Percentiles rank a stretch among this genome's conserved stretches.
These are phyloP conservation scores for Pestalotiopsis sp. DNA, from an alignment of 2,329 filamentous ascomycete genomes.

Conservation along the genomic window DNA sequence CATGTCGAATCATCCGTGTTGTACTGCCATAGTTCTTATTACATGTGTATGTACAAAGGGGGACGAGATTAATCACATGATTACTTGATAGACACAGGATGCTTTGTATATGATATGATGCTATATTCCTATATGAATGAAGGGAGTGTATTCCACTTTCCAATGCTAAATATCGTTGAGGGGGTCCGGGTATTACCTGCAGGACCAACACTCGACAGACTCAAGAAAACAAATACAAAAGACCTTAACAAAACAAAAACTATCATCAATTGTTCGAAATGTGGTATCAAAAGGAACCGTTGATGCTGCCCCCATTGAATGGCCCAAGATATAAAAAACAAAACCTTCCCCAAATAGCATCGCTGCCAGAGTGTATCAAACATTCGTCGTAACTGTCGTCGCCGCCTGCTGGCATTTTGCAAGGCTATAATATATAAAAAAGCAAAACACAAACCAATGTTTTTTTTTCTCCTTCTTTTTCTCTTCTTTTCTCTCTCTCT, in stretches of 20 bases:
- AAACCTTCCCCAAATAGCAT: neutral
- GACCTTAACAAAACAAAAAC: neutral
- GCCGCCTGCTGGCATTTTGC: neutral
- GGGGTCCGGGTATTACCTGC: too few relatives aligned
- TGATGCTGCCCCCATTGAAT: neutral
- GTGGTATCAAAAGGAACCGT: conserved; percentile 10
- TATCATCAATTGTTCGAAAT: neutral
- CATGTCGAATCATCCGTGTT: too few relatives aligned
- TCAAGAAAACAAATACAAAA: too few relatives aligned
- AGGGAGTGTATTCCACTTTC: too few relatives aligned
- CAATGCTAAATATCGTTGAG: too few relatives aligned
- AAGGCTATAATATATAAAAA: conserved; percentile 1
- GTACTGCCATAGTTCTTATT: too few relatives aligned
- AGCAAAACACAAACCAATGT: conserved; percentile 17
- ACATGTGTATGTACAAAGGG: too few relatives aligned
- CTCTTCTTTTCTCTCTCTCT: neutral
- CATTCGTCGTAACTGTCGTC: neutral
- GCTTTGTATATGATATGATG: too few relatives aligned
- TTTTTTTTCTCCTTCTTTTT: neutral
- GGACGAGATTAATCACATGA: too few relatives aligned
- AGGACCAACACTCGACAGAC: too few relatives aligned
- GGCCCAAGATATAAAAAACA: neutral
- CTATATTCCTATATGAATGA: too few relatives aligned
- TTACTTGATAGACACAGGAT: too few relatives aligned
- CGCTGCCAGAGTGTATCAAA: neutral